A percentile compares a stretch with the other conserved stretches of the same genome.
phyloP scores from a whole-genome alignment of 2,329 filamentous ascomycete genomes.

The Penicillium palitans region DNA sequence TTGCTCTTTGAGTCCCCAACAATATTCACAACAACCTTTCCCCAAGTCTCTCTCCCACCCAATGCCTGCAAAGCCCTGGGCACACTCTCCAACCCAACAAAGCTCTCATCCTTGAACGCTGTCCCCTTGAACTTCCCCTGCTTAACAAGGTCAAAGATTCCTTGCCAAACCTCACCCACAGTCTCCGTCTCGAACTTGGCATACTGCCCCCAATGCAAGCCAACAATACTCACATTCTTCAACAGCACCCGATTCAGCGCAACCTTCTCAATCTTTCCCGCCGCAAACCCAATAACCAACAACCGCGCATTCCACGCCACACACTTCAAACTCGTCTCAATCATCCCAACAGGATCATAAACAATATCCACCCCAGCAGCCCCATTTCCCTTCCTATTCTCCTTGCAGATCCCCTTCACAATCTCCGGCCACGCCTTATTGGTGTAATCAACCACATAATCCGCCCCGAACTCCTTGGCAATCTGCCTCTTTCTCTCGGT shows the following conservation, averaged over 20 bases:
- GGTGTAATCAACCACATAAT: conserved; percentile 77
- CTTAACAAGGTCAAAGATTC: conserved; percentile 74
- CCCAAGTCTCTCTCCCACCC: conserved; percentile 83
- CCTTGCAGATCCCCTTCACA: conserved; percentile 66
- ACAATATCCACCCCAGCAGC: conserved; percentile 80
- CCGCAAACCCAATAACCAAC: conserved; percentile 85
- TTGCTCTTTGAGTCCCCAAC: conserved; percentile 61
- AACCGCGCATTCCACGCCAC: conserved; percentile 90
- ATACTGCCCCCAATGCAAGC: conserved; percentile 90
- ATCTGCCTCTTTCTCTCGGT: conserved; percentile 76
- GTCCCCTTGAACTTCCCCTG: conserved; percentile 79
- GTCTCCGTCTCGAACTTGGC: conserved; percentile 68
- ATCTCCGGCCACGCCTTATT: conserved; percentile 66
- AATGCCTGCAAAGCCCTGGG: conserved; percentile 74
- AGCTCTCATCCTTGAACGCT: conserved; percentile 77
- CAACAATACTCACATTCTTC: conserved; percentile 90
- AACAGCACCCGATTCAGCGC: conserved; percentile 88
- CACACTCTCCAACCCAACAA: conserved; percentile 77
- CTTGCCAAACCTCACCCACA: conserved; percentile 74
- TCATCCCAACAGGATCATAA: conserved; percentile 89
- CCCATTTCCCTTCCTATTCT: conserved; percentile 62
- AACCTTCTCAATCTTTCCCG: conserved; percentile 83
- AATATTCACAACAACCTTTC: conserved; percentile 90
- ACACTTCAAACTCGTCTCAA: conserved; percentile 86
- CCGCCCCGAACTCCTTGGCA: conserved; percentile 77